Evolutionary conservation across 495 filamentous ascomycete species (phyloP).

Genomic region (Hypoxylon intermedium): DNA sequence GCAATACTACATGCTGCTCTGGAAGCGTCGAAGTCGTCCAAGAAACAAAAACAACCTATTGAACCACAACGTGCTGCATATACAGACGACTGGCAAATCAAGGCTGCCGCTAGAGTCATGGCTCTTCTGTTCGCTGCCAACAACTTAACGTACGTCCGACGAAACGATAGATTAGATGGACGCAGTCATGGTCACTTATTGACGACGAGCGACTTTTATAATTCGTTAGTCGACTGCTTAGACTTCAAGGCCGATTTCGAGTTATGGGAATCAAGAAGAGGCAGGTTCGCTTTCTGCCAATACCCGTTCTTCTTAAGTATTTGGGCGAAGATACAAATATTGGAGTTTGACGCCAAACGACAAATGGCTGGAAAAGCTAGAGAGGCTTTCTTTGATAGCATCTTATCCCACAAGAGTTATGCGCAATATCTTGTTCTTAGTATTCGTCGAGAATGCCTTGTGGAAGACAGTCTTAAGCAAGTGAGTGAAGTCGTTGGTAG

Average conservation of each 20-base stretch:
- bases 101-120: slow-evolving; percentile 81
- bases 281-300: slow-evolving; percentile 89
- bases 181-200: slow-evolving; percentile 66
- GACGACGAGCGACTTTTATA: slow-evolving; percentile 86
- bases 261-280: slow-evolving; percentile 77
- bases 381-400: slow-evolving; percentile 90
- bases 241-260: slow-evolving; percentile 91
- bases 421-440: slow-evolving; percentile 82
- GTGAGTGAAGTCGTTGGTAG: slow-evolving; percentile 88
- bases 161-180: slow-evolving; percentile 31
- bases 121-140: slow-evolving; percentile 85
- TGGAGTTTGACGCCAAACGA: slow-evolving; percentile 87
- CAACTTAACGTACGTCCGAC: slow-evolving; percentile 57
- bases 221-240: slow-evolving; percentile 81
- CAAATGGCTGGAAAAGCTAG: slow-evolving; percentile 92
- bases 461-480: slow-evolving; percentile 85
- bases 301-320: slow-evolving; percentile 95
- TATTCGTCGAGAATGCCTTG: slow-evolving; percentile 84
- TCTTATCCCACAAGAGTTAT: slow-evolving; percentile 73
- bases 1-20: slow-evolving; percentile 79
- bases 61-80: slow-evolving; percentile 69
- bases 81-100: slow-evolving; percentile 90
- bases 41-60: slow-evolving; percentile 53
- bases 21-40: slow-evolving; percentile 50
- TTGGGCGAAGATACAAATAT: slow-evolving; percentile 89